These are phyloP conservation scores for Suillus decipiens DNA, from an alignment of 768 basidiomycete species.

Conservation along the genomic window DNA sequence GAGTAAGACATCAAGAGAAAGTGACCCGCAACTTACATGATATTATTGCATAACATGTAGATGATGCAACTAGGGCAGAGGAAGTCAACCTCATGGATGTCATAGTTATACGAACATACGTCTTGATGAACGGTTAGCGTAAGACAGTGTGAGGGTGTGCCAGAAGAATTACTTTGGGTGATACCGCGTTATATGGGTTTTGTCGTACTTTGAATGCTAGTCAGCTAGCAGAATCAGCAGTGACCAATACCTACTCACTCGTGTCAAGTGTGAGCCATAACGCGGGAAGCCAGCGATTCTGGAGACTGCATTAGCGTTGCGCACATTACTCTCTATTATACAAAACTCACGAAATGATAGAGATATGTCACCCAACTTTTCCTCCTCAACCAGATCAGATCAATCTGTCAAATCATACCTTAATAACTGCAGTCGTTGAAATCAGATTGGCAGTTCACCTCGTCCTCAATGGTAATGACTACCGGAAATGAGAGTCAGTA, in stretches of 20 bases:
- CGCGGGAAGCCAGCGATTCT: slow-evolving; percentile 14
- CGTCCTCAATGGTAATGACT: slow-evolving; percentile 13
- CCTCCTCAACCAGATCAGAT: slow-evolving; percentile 14
- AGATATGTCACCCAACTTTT: slow-evolving; percentile 16
- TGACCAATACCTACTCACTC: slow-evolving; percentile 4
- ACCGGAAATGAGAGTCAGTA: background rate
- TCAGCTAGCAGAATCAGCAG: background rate
- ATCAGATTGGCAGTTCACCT: slow-evolving; percentile 8
- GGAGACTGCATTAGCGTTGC: background rate
- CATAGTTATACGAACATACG: background rate
- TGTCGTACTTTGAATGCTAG: slow-evolving; percentile 6
- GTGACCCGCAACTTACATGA: slow-evolving; percentile 5
- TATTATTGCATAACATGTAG: slow-evolving; percentile 11
- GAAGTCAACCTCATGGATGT: background rate
- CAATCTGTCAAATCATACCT: slow-evolving; percentile 6
- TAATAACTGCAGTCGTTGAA: background rate
- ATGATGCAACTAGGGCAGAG: slow-evolving; percentile 9
- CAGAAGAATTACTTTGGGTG: slow-evolving; percentile 8
- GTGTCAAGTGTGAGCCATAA: slow-evolving; percentile 12
- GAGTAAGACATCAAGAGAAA: background rate
- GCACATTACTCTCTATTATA: background rate
- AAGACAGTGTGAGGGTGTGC: background rate
- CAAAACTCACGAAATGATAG: slow-evolving; percentile 14
- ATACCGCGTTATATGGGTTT: background rate
- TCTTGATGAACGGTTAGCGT: background rate